A percentile compares a stretch with the other conserved stretches of the same genome.
phyloP scores from a whole-genome alignment of 345 rosid genomes.

The Barbarea vulgaris region DNA sequence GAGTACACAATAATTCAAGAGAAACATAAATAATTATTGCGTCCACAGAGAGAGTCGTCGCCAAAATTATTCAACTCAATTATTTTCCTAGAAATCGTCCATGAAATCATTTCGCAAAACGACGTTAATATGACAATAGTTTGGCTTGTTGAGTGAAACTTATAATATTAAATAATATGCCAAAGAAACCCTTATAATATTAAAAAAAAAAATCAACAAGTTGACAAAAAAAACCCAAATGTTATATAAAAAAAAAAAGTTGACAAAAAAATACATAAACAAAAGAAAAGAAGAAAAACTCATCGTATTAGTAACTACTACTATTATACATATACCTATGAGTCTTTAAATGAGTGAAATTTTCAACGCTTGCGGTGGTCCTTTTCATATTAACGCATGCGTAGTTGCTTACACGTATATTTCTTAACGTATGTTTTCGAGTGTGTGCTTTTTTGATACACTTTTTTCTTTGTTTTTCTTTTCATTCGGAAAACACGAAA shows the following conservation, averaged over 20 bases:
- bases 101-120: constrained; percentile 13
- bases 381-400: constrained; percentile 31
- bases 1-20: constrained; percentile 14
- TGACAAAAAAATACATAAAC: no score
- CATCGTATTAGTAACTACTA: background rate
- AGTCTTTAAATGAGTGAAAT: constrained; percentile 10
- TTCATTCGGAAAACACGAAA: background rate
- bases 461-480: background rate
- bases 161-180: background rate
- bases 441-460: background rate
- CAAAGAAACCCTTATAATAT: background rate
- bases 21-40: constrained; percentile 8
- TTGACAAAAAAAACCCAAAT: background rate
- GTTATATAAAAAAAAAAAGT: background rate
- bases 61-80: constrained; percentile 28
- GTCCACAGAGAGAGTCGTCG: background rate
- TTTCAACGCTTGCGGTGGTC: constrained; percentile 27
- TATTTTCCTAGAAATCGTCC: constrained; percentile 30
- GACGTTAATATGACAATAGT: constrained; percentile 13
- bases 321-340: background rate
- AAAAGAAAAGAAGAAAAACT: background rate
- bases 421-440: constrained; percentile 16
- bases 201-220: constrained; percentile 13
- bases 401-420: constrained; percentile 15
- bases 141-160: background rate